A percentile compares a stretch with the other conserved stretches of the same genome.
Evolutionary conservation across 139 green algal species (phyloP).

Genomic region (Pycnococcus provasolii): DNA sequence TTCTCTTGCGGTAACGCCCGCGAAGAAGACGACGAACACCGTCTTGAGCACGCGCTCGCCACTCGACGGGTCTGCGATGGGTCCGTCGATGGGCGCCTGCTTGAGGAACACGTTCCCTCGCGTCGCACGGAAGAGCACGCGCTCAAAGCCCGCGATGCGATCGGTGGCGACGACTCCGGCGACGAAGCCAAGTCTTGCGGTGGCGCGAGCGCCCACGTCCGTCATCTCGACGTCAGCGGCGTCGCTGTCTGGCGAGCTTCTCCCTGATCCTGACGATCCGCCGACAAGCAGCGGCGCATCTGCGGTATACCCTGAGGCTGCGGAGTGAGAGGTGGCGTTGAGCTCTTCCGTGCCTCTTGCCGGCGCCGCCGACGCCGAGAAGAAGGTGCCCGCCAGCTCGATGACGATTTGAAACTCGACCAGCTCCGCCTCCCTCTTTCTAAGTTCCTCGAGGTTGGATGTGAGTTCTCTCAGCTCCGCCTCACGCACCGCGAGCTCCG

Average conservation of each 20-base stretch:
- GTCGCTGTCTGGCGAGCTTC: not conserved
- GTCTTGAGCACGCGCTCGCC: conserved; percentile 59
- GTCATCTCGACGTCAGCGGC: not conserved
- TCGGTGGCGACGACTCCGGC: conserved; percentile 71
- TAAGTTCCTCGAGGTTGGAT: conserved; percentile 76
- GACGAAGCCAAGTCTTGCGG: conserved; percentile 75
- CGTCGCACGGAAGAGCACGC: conserved; percentile 92
- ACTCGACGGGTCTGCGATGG: conserved; percentile 60
- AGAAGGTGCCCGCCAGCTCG: conserved; percentile 82
- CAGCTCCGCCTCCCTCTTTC: conserved; percentile 56
- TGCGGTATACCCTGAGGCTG: not conserved
- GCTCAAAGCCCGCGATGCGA: conserved; percentile 77
- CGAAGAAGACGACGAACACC: conserved; percentile 95
- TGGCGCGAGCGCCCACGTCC: not conserved
- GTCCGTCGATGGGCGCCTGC: conserved; percentile 43
- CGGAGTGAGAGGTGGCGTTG: not conserved
- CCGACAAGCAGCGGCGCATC: not conserved
- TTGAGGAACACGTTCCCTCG: conserved; percentile 97
- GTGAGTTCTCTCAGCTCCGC: conserved; percentile 44
- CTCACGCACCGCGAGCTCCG: conserved; percentile 79
- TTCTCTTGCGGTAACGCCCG: conserved; percentile 72
- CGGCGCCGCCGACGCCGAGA: conserved; percentile 54
- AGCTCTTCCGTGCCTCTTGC: conserved; percentile 2
- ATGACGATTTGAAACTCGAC: conserved; percentile 90
- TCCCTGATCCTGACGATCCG: not conserved